A percentile compares a stretch with the other conserved stretches of the same genome.
phyloP scores from a whole-genome alignment of 805 yeast species.

The Wickerhamiella qilinensis region DNA sequence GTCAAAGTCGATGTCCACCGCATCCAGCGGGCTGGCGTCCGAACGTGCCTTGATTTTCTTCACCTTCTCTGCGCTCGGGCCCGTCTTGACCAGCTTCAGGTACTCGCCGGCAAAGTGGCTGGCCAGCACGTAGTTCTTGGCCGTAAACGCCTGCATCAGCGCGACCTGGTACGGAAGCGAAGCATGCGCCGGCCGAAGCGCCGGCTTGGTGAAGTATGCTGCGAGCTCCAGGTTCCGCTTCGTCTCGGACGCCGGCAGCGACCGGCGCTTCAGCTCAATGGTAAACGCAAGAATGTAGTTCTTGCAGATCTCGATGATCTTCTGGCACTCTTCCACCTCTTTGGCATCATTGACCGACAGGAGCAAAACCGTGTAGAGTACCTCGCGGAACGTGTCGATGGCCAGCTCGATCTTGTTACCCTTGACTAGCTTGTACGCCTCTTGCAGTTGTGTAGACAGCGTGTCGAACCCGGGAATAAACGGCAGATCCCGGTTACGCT shows the following conservation, averaged over 20 bases:
- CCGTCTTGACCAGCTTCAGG: constrained; percentile 49
- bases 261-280: constrained; percentile 78
- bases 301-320: constrained; percentile 55
- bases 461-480: constrained; percentile 56
- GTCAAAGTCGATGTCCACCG: constrained; percentile 81
- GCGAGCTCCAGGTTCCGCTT: constrained; percentile 89
- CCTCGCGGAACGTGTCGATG: constrained; percentile 58
- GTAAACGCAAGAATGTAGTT: constrained; percentile 88
- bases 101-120: constrained; percentile 79
- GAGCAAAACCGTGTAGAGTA: constrained; percentile 60
- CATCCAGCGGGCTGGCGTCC: constrained; percentile 69
- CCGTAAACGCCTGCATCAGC: constrained; percentile 78
- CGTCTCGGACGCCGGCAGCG: constrained; percentile 43
- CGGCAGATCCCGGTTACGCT: constrained; percentile 59
- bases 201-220: constrained; percentile 81
- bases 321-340: constrained; percentile 60
- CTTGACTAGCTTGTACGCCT: constrained; percentile 71
- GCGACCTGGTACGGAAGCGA: constrained; percentile 88
- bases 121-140: constrained; percentile 77
- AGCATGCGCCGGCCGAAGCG: constrained; percentile 68
- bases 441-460: constrained; percentile 43
- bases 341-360: constrained; percentile 49
- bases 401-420: constrained; percentile 74
- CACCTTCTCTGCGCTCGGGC: constrained; percentile 71
- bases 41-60: constrained; percentile 65